phyloP scores from a whole-genome alignment of 176 grass and related monocot genomes.

The Dendrocalamus sinicus region DNA sequence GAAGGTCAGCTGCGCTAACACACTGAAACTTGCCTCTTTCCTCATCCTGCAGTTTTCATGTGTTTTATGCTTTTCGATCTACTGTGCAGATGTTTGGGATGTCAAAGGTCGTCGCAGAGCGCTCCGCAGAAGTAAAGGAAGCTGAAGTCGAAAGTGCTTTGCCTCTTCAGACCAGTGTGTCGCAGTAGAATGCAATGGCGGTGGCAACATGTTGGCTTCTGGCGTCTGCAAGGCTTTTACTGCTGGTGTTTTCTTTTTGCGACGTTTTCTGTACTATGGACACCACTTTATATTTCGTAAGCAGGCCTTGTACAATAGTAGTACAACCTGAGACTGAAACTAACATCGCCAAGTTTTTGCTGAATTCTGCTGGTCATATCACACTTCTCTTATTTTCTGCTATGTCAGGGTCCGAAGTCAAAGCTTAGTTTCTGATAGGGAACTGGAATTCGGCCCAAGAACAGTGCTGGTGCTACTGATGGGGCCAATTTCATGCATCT shows the following conservation, averaged over 20 bases:
- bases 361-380: background rate
- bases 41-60: background rate
- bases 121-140: slow-evolving; percentile 53
- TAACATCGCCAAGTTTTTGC: background rate
- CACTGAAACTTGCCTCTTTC: background rate
- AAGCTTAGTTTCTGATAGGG: background rate
- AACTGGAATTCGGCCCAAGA: background rate
- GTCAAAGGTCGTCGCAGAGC: slow-evolving; percentile 79
- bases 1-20: slow-evolving; percentile 56
- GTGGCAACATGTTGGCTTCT: background rate
- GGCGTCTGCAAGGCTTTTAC: background rate
- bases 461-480: background rate
- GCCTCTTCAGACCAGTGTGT: slow-evolving; percentile 85
- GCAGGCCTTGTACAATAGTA: background rate
- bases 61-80: background rate
- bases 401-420: background rate
- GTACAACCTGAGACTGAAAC: background rate
- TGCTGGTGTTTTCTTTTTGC: background rate
- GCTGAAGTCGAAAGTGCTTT: slow-evolving; percentile 71
- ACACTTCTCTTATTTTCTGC: background rate
- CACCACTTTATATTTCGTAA: background rate
- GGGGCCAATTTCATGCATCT: background rate
- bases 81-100: slow-evolving; percentile 87
- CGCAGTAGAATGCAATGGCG: slow-evolving; percentile 46
- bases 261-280: background rate